These are phyloP conservation scores for Beta macrorhiza DNA, from an alignment of 179 eudicot species.

Conservation along the genomic window DNA sequence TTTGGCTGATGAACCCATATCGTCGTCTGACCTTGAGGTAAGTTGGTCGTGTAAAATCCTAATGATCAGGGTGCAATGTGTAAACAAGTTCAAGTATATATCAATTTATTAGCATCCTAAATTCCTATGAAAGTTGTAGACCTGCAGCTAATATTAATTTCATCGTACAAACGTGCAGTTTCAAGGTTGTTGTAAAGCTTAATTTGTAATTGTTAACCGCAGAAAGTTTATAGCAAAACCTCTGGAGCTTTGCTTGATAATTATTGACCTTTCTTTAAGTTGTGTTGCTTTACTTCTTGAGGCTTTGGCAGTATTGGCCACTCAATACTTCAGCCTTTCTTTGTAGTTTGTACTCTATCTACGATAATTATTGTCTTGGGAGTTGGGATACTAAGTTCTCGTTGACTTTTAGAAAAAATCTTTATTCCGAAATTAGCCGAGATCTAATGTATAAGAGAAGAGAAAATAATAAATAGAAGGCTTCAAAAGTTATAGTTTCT, in stretches of 20 bases:
- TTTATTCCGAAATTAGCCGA: not conserved
- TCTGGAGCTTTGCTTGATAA: not conserved
- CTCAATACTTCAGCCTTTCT: not conserved
- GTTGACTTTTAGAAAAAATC: not conserved
- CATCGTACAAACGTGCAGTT: no score
- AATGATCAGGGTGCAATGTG: not conserved
- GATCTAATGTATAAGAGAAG: not conserved
- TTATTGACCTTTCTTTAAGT: not conserved
- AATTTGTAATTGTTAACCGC: not conserved
- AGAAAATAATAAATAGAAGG: not conserved
- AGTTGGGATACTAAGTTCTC: not conserved
- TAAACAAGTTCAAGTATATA: not conserved
- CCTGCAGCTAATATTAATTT: not conserved
- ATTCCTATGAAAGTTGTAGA: not conserved
- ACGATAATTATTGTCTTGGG: not conserved
- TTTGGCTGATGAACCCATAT: constrained; percentile 85
- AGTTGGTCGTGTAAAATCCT: constrained; percentile 2
- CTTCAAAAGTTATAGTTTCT: no score
- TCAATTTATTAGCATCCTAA: not conserved
- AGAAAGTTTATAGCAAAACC: not conserved
- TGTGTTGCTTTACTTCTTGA: not conserved
- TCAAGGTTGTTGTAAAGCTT: not conserved
- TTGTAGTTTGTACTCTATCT: not conserved
- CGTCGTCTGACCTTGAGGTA: constrained; percentile 82
- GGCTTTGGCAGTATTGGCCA: not conserved